Base-by-base conservation (phyloP, 2,329 filamentous ascomycete species). In the Cladobotryum mycophilum region DNA sequence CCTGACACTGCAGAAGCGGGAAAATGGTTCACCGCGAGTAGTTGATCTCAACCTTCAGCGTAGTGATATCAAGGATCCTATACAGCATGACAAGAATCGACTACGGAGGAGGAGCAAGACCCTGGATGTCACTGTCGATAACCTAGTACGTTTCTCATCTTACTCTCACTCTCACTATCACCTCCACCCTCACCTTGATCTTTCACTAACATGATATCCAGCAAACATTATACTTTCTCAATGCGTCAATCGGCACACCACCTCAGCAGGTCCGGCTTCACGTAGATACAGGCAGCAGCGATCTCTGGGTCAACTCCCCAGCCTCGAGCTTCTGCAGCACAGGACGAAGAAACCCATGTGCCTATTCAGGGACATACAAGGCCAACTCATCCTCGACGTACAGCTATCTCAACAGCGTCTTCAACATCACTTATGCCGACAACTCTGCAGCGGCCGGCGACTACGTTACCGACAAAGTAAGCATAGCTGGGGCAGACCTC, bases 371-470 rank as follows among this genome's bases (percentile, higher is more conserved):
- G 13, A 82, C 82, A 1, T 95, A 90, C 67, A 66, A 70, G 41
- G 78, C 86, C 38, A 85, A 87, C 63, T 68, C 74, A 1, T 95
- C 89, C 0, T 89, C 86, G 2, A 88, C 89, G 2, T 92, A 91
- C 67, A 61, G 76, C 34, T 89, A 84, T 63, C 68, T 95, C 49
- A 84, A 82, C 55, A 83, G 80, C 61, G 76, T 82, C 53, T 96
- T 96, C 73, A 91, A 92, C 70, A 95, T 96, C 56, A 83, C 84
- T 1, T 96, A 96, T 58, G 85, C 87, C 38, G 90, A 96, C 67
- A 88, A 88, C 42, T 87, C 87, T 0, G 82, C 83, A 5, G 87
- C 89, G 1, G 66, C 71, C 1, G 90, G 91, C 34, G 87, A 93
- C 67, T 96, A 95, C 65, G 88, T 82, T 2, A 83, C 79, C 4